Evolutionary conservation across 805 yeast genomes (phyloP).

Genomic region (Spathaspora boniae): DNA sequence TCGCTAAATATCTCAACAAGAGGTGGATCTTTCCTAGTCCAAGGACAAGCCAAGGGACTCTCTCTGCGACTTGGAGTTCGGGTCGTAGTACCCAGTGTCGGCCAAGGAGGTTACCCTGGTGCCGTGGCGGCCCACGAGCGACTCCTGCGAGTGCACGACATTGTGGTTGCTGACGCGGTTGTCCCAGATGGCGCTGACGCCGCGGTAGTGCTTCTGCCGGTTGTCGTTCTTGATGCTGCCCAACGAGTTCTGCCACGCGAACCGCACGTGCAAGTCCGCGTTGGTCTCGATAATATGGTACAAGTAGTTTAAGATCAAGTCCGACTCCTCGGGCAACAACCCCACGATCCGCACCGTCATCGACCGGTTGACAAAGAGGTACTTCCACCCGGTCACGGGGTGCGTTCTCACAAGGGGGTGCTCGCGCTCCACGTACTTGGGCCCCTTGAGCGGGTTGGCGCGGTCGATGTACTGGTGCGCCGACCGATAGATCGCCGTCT

Average conservation of each 20-base stretch:
- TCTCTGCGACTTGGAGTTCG: slow-evolving; percentile 49
- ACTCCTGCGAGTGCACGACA: slow-evolving; percentile 52
- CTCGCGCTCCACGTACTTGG: slow-evolving; percentile 47
- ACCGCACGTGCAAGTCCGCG: slow-evolving; percentile 54
- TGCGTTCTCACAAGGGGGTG: slow-evolving; percentile 64
- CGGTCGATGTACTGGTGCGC: slow-evolving; percentile 44
- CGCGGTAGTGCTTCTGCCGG: slow-evolving; percentile 32
- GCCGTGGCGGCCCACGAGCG: slow-evolving; percentile 46
- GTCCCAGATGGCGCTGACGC: slow-evolving; percentile 59
- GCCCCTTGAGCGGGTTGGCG: slow-evolving; percentile 45
- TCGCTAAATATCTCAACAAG: too few species aligned
- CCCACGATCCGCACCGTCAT: slow-evolving; percentile 53
- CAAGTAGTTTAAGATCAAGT: slow-evolving; percentile 44
- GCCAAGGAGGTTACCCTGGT: slow-evolving; percentile 50
- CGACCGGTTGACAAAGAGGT: slow-evolving; percentile 50
- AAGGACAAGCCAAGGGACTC: slow-evolving; percentile 42
- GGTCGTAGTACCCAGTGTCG: slow-evolving; percentile 51
- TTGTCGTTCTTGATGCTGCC: slow-evolving; percentile 13
- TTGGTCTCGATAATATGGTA: slow-evolving; percentile 46
- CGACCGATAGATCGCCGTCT: slow-evolving; percentile 40
- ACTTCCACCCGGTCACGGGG: slow-evolving; percentile 63
- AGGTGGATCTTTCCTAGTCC: too few species aligned
- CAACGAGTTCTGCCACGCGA: slow-evolving; percentile 37
- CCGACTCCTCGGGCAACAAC: slow-evolving; percentile 48
- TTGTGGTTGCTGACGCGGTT: slow-evolving; percentile 53